Percentiles rank a stretch among this genome's conserved stretches.
These are phyloP conservation scores for Clitocybe nebularis DNA, from an alignment of 1,284 basidiomycete genomes.

Conservation along the genomic window DNA sequence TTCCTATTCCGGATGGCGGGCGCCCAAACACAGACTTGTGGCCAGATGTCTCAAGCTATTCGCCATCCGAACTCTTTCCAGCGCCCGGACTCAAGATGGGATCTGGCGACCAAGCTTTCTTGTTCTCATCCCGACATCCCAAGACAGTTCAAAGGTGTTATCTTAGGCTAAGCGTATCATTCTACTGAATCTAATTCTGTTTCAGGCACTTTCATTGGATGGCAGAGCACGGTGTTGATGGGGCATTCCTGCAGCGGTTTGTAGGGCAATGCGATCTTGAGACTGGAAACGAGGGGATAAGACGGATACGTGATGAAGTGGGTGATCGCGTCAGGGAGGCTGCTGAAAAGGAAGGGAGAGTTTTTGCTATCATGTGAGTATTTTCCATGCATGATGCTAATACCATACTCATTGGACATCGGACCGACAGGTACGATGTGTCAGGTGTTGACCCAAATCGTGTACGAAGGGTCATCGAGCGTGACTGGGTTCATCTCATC, in stretches of 20 bases:
- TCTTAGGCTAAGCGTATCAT: not conserved
- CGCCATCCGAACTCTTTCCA: slow-evolving; percentile 62
- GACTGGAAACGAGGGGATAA: slow-evolving; percentile 47
- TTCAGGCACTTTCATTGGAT: slow-evolving; percentile 78
- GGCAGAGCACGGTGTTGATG: slow-evolving; percentile 73
- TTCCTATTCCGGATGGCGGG: slow-evolving; percentile 61
- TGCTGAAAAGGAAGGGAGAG: slow-evolving; percentile 70
- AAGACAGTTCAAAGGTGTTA: slow-evolving; percentile 59
- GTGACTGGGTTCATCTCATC: slow-evolving; percentile 69
- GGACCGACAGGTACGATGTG: slow-evolving; percentile 64
- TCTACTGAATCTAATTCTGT: slow-evolving; percentile 3
- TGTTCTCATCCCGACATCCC: slow-evolving; percentile 74
- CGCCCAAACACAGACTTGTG: slow-evolving; percentile 67
- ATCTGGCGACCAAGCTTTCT: slow-evolving; percentile 52
- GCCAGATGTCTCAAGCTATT: slow-evolving; percentile 71
- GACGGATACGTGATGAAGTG: slow-evolving; percentile 65
- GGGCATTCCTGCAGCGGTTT: slow-evolving; percentile 75
- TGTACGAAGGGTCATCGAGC: slow-evolving; percentile 53
- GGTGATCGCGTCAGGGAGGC: slow-evolving; percentile 65
- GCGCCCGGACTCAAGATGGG: slow-evolving; percentile 59
- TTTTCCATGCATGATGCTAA: not conserved
- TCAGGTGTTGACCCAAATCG: slow-evolving; percentile 60
- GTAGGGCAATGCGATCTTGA: slow-evolving; percentile 59
- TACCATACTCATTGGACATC: slow-evolving; percentile 9
- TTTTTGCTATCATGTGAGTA: slow-evolving; percentile 75